Conservation (phyloP, 148 eudicot species). For the Chenopodium formosanum region DNA sequence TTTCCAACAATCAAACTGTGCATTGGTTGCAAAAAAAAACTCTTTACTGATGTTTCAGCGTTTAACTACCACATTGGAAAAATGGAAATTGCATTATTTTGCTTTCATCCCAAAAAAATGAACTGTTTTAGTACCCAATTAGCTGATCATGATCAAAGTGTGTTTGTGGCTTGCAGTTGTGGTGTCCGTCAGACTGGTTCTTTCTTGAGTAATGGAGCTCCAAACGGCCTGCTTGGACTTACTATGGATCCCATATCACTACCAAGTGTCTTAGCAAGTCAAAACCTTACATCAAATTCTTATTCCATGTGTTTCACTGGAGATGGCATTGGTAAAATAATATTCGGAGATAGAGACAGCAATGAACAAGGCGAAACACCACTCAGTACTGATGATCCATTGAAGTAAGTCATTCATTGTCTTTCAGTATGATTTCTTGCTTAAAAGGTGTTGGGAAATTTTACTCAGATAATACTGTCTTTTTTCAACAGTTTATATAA, state of each 20-base stretch:
- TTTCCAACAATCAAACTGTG: too few relatives aligned
- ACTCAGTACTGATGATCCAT: constrained; percentile 32
- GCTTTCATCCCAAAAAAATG: not conserved
- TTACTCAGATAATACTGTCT: not conserved
- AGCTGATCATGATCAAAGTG: not conserved
- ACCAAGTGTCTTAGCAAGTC: constrained; percentile 71
- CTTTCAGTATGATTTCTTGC: not conserved
- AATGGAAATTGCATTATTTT: not conserved
- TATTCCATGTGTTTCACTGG: constrained; percentile 89
- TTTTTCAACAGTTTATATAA: constrained; percentile 41
- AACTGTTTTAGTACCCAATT: not conserved
- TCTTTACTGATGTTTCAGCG: not conserved
- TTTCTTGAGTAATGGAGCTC: constrained; percentile 77
- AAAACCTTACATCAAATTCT: constrained; percentile 65
- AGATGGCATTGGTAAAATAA: constrained; percentile 71
- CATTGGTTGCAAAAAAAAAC: too few relatives aligned
- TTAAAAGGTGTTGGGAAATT: not conserved
- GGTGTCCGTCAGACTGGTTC: constrained; percentile 74
- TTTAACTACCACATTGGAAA: too few relatives aligned
- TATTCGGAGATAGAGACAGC: constrained; percentile 83
- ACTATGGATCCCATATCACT: constrained; percentile 65
- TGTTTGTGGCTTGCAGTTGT: constrained; percentile 55
- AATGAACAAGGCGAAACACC: constrained; percentile 69
- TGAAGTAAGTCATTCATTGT: constrained; percentile 41
- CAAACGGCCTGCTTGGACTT: constrained; percentile 92